A percentile compares a stretch with the other conserved stretches of the same genome.
These are phyloP conservation scores for Seiridium cupressi DNA, from an alignment of 2,329 filamentous ascomycete species.

Conservation along the genomic window DNA sequence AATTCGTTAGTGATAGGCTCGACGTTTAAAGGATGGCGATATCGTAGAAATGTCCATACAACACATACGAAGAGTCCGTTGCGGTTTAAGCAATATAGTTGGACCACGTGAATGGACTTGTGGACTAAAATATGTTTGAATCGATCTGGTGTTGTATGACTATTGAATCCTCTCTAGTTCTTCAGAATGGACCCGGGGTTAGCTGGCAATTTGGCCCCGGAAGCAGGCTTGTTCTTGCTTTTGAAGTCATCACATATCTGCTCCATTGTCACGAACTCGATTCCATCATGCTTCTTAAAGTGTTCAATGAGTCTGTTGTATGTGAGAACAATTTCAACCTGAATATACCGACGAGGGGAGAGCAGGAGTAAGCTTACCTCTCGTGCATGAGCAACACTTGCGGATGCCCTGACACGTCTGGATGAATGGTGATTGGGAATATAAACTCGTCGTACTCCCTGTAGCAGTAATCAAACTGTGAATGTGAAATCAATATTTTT, in stretches of 20 bases:
- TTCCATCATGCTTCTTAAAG: conserved; percentile 38
- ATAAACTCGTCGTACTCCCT: conserved; percentile 75
- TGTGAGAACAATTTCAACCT: not conserved
- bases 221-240: conserved; percentile 54
- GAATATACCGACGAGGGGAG: no score
- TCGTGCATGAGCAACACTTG: conserved; percentile 75
- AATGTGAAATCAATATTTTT: not conserved
- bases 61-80: no score
- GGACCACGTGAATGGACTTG: no score
- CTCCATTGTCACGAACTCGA: conserved; percentile 27
- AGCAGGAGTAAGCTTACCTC: conserved; percentile 38
- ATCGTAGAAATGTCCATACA: no score
- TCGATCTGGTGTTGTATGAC: not conserved
- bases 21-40: no score
- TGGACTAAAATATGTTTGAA: not conserved
- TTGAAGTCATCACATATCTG: conserved; percentile 74
- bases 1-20: no score
- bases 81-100: no score
- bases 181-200: conserved; percentile 49
- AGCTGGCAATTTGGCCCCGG: conserved; percentile 61
- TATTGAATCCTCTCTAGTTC: conserved; percentile 10
- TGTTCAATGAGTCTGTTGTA: conserved; percentile 17
- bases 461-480: conserved; percentile 71
- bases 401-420: conserved; percentile 69
- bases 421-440: conserved; percentile 76